Conservation (phyloP, 2,329 filamentous ascomycete genomes). For the Zasmidium citrigriseum region DNA sequence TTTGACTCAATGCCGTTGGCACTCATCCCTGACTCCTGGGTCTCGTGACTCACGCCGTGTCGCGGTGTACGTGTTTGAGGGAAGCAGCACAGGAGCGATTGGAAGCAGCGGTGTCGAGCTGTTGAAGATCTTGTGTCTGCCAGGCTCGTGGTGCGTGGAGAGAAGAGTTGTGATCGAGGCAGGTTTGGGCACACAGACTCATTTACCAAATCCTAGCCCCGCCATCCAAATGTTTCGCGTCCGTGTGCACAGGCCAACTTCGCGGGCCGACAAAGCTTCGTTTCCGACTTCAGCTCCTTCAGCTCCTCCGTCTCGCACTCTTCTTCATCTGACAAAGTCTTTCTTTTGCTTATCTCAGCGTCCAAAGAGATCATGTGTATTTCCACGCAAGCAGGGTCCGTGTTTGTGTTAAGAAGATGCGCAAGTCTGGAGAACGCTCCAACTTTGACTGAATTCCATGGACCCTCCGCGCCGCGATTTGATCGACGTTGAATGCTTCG, state of each 20-base stretch:
- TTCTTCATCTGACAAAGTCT: no score
- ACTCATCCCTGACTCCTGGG: slow-evolving; percentile 18
- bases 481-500: no score
- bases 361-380: no score
- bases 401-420: no score
- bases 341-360: no score
- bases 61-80: neutral
- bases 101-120: neutral
- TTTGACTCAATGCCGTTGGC: slow-evolving; percentile 28
- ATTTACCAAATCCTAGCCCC: neutral
- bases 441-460: no score
- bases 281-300: neutral
- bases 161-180: neutral
- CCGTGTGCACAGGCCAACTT: neutral
- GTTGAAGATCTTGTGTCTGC: neutral
- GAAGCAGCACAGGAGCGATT: neutral
- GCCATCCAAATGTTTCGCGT: neutral
- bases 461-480: no score
- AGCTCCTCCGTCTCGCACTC: no score
- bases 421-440: no score
- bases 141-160: neutral
- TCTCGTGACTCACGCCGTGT: neutral
- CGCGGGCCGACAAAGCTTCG: no score
- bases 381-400: no score
- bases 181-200: neutral